Evolutionary conservation across 169 alveolate species (phyloP), one percentile per base, ranked within the genome.

Genomic region (Cryptosporidium ryanae): DNA sequence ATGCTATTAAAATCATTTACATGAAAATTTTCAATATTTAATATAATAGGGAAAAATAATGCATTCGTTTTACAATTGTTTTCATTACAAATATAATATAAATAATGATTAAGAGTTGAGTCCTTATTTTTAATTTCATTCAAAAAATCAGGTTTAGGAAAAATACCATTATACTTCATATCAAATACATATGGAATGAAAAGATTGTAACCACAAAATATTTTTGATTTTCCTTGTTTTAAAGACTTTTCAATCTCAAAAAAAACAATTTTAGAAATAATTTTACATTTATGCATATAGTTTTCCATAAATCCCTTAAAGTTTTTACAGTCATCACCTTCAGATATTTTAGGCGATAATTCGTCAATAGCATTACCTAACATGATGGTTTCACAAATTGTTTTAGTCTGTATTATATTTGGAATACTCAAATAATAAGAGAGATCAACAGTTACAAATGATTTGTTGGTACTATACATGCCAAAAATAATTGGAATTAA

Each of bases 401-500:
- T 76, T 8, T 76, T 31, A 10, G 87, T 76, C 23, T 34, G 48
- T 5, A 76, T 70, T 7, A 76, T 46, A 76, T 76, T 76, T 43
- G 87, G 87, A 23, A 76, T 76, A 25, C 59, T 55, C 64, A 76
- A 23, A 25, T 57, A 76, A 29, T 76, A 43, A 2, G 87, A 21
- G 3, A 76, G 38, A 38, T 76, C 64, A 76, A 59, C 27, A 0
- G 63, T 10, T 8, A 55, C 70, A 7, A 48, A 25, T 25, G 87
- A 76, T 29, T 76, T 59, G 21, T 55, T 59, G n/a, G 87, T 57
- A 50, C 49, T 21, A 7, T 25, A 50, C 3, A 76, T 32, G 13
- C 87, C 87, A 61, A 55, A 76, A 23, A 76, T 76, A 23, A 76
- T 55, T 25, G 87, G 87, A 23, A 76, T 43, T 21, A 76, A 25